Percentiles rank a stretch among this genome's conserved stretches.
Conservation (phyloP, 495 filamentous ascomycete species). For the Trichocladium uniseriatum region DNA sequence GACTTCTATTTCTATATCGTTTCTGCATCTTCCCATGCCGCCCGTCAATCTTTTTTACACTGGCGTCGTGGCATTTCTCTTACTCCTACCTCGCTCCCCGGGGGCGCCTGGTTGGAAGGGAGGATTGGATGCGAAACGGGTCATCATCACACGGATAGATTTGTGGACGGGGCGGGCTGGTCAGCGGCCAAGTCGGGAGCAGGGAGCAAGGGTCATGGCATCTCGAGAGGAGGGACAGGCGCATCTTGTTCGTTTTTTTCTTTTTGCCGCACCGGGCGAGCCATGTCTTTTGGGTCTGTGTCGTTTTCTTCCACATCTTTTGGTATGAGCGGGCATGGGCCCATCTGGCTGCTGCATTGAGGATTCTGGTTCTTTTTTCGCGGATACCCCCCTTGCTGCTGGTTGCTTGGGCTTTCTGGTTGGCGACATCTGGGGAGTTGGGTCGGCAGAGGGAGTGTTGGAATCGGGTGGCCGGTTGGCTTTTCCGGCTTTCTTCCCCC, state of each 20-base stretch:
- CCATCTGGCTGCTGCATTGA: constrained; percentile 18
- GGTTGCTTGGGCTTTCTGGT: constrained; percentile 4
- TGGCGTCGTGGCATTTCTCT: no score
- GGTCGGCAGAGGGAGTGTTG: background rate
- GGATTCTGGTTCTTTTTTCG: constrained; percentile 7
- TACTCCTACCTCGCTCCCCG: no score
- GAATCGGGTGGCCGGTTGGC: background rate
- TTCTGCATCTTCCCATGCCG: no score
- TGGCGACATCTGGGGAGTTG: constrained; percentile 8
- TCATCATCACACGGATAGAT: no score
- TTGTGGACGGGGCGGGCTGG: no score
- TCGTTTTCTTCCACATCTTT: constrained; percentile 8
- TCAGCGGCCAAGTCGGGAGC: no score
- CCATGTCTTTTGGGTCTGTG: constrained; percentile 5
- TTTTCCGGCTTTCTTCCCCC: background rate
- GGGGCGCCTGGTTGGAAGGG: no score
- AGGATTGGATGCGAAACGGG: no score
- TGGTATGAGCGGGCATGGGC: constrained; percentile 12
- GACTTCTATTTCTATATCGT: no score
- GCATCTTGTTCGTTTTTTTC: constrained; percentile 1
- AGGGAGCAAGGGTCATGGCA: background rate
- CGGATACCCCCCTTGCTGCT: constrained; percentile 9
- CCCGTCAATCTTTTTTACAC: no score
- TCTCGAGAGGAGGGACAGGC: background rate
- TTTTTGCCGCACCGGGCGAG: background rate